These are phyloP conservation scores for Sphaerulina populicola DNA, from an alignment of 2,329 filamentous ascomycete species.

Conservation along the genomic window DNA sequence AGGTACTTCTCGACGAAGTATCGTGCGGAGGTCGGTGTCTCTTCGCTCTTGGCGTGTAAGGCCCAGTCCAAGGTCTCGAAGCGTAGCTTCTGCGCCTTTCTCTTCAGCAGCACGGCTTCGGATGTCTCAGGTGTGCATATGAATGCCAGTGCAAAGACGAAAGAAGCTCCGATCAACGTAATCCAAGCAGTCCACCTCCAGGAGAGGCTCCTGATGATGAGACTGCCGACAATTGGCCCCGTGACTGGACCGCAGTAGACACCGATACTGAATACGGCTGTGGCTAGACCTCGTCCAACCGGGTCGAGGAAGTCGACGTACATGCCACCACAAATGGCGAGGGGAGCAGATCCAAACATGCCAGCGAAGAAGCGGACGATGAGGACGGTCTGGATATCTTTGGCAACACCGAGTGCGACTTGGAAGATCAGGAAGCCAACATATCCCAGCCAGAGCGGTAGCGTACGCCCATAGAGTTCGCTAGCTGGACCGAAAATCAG, in stretches of 20 bases:
- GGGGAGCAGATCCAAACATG: slow-evolving; percentile 41
- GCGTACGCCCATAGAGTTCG: slow-evolving; percentile 48
- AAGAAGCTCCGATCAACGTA: slow-evolving; percentile 33
- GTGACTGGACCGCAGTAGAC: slow-evolving; percentile 7
- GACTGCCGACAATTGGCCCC: slow-evolving; percentile 17
- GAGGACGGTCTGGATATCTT: slow-evolving; percentile 47
- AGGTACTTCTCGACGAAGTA: slow-evolving; percentile 56
- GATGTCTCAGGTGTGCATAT: slow-evolving; percentile 33
- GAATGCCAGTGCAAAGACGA: slow-evolving; percentile 37
- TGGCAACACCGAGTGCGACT: slow-evolving; percentile 46
- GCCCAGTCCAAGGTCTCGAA: slow-evolving; percentile 59
- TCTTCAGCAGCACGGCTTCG: slow-evolving; percentile 49
- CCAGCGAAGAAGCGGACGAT: slow-evolving; percentile 47
- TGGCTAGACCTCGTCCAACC: slow-evolving; percentile 4
- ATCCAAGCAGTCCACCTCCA: slow-evolving; percentile 22
- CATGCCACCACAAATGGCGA: slow-evolving; percentile 43
- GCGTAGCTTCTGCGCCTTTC: slow-evolving; percentile 53
- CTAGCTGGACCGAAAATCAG: slow-evolving; percentile 32
- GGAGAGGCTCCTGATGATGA: slow-evolving; percentile 7
- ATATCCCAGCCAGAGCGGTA: slow-evolving; percentile 44
- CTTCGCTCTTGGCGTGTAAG: slow-evolving; percentile 57
- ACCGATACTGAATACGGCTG: slow-evolving; percentile 2
- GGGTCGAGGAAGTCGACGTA: slow-evolving; percentile 39
- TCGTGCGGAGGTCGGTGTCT: slow-evolving; percentile 50
- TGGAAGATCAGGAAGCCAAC: slow-evolving; percentile 47